Evolutionary conservation across 495 filamentous ascomycete genomes (phyloP).

Genomic region (Neurospora tetrasperma): DNA sequence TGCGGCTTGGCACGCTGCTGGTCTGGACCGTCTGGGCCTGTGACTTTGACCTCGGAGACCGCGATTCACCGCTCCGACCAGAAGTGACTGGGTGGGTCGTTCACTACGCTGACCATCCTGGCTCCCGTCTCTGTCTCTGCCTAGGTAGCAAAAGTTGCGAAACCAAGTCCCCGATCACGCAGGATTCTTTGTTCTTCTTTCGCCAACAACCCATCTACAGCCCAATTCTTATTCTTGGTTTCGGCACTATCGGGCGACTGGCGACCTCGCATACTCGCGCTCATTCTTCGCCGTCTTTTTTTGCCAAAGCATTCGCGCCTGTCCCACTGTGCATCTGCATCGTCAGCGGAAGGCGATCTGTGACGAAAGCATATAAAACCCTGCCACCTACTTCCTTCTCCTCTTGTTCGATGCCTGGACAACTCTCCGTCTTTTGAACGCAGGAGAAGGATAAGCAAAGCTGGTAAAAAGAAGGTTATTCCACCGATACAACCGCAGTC

Average conservation of each 20-base stretch:
- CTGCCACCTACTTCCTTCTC: neutral
- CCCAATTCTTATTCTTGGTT: neutral
- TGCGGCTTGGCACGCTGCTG: neutral
- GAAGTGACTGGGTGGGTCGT: neutral
- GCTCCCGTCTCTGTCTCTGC: neutral
- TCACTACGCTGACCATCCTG: neutral
- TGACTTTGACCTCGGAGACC: neutral
- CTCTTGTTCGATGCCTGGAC: slow-evolving; percentile 21
- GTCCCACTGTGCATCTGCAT: neutral
- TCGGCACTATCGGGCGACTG: neutral
- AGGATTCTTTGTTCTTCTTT: slow-evolving; percentile 11
- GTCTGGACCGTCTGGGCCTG: neutral
- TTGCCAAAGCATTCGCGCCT: neutral
- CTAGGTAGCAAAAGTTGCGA: neutral
- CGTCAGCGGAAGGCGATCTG: neutral
- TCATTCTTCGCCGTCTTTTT: neutral
- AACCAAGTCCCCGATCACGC: slow-evolving; percentile 9
- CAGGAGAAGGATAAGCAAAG: slow-evolving; percentile 15
- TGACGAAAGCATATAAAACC: neutral
- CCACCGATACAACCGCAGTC: slow-evolving; percentile 2
- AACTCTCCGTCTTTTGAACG: slow-evolving; percentile 18
- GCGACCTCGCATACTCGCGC: neutral
- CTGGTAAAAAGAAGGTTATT: neutral
- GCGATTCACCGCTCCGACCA: neutral
- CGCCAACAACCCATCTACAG: slow-evolving; percentile 2